phyloP scores from a whole-genome alignment of 202 grass and related monocot species.

The Cymbopogon flexuosus region DNA sequence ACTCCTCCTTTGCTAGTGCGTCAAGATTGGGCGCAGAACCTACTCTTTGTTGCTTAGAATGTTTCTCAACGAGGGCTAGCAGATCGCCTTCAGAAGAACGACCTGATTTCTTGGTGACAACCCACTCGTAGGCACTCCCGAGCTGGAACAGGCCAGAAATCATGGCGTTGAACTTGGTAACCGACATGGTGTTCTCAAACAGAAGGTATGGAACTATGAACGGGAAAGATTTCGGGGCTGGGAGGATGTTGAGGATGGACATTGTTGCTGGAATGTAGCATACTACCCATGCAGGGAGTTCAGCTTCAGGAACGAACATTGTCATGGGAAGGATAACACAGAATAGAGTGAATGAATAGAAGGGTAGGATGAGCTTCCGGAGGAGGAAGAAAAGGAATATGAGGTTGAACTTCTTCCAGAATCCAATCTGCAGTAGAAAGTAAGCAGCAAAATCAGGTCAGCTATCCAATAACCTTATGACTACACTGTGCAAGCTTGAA shows the following conservation, averaged over 20 bases:
- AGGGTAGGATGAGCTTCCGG: slow-evolving; percentile 68
- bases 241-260: slow-evolving; percentile 81
- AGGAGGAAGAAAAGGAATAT: slow-evolving; percentile 90
- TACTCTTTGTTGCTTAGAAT: slow-evolving; percentile 41
- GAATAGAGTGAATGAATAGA: slow-evolving; percentile 86
- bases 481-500: neutral
- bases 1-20: slow-evolving; percentile 34
- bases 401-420: slow-evolving; percentile 88
- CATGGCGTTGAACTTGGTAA: slow-evolving; percentile 91
- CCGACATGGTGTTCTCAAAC: slow-evolving; percentile 89
- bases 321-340: slow-evolving; percentile 82
- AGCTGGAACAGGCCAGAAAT: slow-evolving; percentile 84
- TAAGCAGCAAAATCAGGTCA: slow-evolving; percentile 17
- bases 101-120: slow-evolving; percentile 81
- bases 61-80: slow-evolving; percentile 49
- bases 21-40: slow-evolving; percentile 51
- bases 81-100: slow-evolving; percentile 68
- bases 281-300: slow-evolving; percentile 72
- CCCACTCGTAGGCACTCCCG: slow-evolving; percentile 79
- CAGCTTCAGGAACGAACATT: slow-evolving; percentile 86
- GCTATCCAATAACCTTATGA: neutral
- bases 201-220: slow-evolving; percentile 81
- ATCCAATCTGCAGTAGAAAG: slow-evolving; percentile 57
- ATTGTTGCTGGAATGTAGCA: slow-evolving; percentile 78
- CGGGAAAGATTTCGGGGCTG: slow-evolving; percentile 67